phyloP scores from a whole-genome alignment of 129 eudicot species.

The Flaveria bidentis region DNA sequence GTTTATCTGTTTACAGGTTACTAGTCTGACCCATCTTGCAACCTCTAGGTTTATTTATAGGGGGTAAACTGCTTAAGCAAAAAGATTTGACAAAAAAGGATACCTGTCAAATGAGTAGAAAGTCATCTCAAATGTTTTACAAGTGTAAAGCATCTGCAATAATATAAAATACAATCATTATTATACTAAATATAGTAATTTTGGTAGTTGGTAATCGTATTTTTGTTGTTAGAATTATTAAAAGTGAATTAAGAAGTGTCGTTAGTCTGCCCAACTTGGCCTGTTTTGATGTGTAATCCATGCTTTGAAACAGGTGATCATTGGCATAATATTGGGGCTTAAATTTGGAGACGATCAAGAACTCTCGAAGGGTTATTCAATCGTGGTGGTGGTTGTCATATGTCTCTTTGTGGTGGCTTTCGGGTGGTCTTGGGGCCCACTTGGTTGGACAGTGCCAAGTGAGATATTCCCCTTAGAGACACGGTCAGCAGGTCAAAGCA shows the following conservation, averaged over 20 bases:
- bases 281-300: neutral
- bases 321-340: constrained; percentile 69
- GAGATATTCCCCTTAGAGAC: constrained; percentile 91
- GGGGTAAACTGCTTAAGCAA: neutral
- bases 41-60: neutral
- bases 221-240: too few relatives aligned
- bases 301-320: constrained; percentile 57
- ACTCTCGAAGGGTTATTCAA: constrained; percentile 57
- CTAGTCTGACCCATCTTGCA: neutral
- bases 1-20: neutral
- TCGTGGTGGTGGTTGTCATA: constrained; percentile 64
- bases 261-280: neutral
- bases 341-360: constrained; percentile 61
- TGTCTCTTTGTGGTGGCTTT: constrained; percentile 93
- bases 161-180: neutral
- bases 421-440: constrained; percentile 98
- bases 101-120: neutral
- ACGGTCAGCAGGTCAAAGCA: constrained; percentile 95
- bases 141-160: neutral
- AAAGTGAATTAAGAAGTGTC: neutral
- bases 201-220: neutral
- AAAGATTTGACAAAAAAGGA: neutral
- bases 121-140: neutral
- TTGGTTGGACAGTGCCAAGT: constrained; percentile 97
- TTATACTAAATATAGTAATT: neutral